A percentile compares a stretch with the other conserved stretches of the same genome.
These are phyloP conservation scores for Xeromyces bisporus DNA, from an alignment of 495 filamentous ascomycete species.

Conservation along the genomic window DNA sequence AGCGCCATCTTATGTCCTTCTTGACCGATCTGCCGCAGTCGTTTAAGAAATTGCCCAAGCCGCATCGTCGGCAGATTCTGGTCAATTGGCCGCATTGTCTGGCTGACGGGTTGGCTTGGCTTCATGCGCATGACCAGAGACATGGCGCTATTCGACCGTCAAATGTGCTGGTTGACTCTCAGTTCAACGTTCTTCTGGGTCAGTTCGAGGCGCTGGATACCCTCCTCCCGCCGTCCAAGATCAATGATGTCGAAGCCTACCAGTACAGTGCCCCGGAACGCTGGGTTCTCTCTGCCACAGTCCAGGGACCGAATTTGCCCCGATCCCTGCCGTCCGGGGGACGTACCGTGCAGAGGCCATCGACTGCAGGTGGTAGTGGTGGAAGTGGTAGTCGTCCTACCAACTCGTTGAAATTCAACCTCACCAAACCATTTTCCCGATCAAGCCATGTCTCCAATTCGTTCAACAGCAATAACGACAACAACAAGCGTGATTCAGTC, in stretches of 20 bases:
- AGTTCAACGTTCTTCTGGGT: conserved; percentile 55
- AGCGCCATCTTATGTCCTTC: conserved; percentile 64
- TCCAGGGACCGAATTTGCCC: conserved; percentile 16
- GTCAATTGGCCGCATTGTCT: conserved; percentile 85
- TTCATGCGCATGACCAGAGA: conserved; percentile 54
- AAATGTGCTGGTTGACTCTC: conserved; percentile 55
- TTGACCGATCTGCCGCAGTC: conserved; percentile 46
- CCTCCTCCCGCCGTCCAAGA: conserved; percentile 31
- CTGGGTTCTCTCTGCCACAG: conserved; percentile 31
- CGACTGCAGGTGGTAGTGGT: not conserved
- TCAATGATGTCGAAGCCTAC: conserved; percentile 63
- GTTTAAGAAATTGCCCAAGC: conserved; percentile 57
- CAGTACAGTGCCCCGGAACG: conserved; percentile 79
- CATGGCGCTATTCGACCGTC: conserved; percentile 78
- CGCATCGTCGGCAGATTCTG: conserved; percentile 47
- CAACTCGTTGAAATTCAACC: not conserved
- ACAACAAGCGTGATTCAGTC: not conserved
- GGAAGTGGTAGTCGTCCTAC: too few relatives aligned
- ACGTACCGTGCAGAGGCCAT: conserved; percentile 23
- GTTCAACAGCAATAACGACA: conserved; percentile 10
- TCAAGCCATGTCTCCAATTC: conserved; percentile 9
- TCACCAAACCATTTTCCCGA: too few relatives aligned
- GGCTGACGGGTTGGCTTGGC: conserved; percentile 53
- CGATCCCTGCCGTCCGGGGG: conserved; percentile 30
- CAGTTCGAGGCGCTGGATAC: conserved; percentile 52